Evolutionary conservation across 208 protist genomes (phyloP).

Genomic region (Kentomonas sorsogonicus): DNA sequence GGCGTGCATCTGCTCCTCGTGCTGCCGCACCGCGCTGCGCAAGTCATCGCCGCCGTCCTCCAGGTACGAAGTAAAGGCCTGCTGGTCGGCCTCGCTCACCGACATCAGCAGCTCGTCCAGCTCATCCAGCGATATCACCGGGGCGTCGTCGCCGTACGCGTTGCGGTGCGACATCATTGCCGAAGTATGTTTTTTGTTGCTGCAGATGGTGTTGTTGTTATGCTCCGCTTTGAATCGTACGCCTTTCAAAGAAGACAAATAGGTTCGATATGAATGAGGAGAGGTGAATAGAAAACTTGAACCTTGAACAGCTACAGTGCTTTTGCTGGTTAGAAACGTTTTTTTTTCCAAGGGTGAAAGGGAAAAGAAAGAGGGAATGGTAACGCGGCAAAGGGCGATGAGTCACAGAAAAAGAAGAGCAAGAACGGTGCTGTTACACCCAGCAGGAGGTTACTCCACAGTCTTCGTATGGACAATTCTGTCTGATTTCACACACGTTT

Average conservation of each 20-base stretch:
- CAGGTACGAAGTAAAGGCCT: slow-evolving; percentile 47
- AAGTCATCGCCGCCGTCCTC: slow-evolving; percentile 46
- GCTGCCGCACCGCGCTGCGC: slow-evolving; percentile 25
- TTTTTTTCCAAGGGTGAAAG: not conserved
- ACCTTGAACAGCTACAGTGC: too few species aligned
- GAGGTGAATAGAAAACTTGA: too few species aligned
- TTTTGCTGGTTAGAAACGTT: not conserved
- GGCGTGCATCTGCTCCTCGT: slow-evolving; percentile 58
- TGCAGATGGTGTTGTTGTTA: slow-evolving; percentile 2
- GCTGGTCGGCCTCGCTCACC: slow-evolving; percentile 38
- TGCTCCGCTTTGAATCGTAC: too few species aligned
- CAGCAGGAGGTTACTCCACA: not conserved
- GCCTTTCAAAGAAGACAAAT: too few species aligned
- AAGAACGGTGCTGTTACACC: not conserved
- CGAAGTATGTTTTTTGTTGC: not conserved
- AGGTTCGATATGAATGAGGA: too few species aligned
- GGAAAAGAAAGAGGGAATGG: slow-evolving; percentile 7
- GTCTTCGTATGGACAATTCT: too few species aligned
- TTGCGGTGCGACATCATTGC: slow-evolving; percentile 10
- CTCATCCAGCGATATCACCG: slow-evolving; percentile 47
- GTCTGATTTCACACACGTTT: too few species aligned
- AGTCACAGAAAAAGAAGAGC: not conserved
- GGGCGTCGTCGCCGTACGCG: slow-evolving; percentile 37
- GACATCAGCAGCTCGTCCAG: slow-evolving; percentile 71
- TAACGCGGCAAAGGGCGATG: slow-evolving; percentile 1